Conservation (phyloP, 306 rosid genomes). For the Corylus avellana region DNA sequence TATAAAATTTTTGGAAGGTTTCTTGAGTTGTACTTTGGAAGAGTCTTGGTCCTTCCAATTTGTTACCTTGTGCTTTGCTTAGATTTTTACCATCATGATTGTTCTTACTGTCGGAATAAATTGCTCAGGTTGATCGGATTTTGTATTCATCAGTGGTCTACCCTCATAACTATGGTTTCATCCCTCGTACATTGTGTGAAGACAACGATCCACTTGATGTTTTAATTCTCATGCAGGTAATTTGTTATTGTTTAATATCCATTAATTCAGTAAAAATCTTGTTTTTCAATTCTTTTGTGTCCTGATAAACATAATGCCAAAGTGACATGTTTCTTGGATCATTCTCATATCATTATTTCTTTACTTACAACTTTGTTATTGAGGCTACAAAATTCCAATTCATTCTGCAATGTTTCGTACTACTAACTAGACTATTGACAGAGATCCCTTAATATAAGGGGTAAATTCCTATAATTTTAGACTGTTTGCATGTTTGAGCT, state of each 20-base stretch:
- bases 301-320: neutral
- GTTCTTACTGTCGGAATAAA: slow-evolving; percentile 30
- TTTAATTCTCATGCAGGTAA: slow-evolving; percentile 94
- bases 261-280: neutral
- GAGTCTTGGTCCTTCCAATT: slow-evolving; percentile 12
- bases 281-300: neutral
- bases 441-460: neutral
- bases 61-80: slow-evolving; percentile 12
- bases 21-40: neutral
- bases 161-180: slow-evolving; percentile 95
- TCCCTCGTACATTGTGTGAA: slow-evolving; percentile 92
- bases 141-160: slow-evolving; percentile 91
- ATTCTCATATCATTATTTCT: neutral
- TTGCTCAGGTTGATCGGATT: slow-evolving; percentile 80
- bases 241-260: slow-evolving; percentile 19
- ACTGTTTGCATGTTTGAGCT: slow-evolving; percentile 11
- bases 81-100: slow-evolving; percentile 8
- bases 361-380: neutral
- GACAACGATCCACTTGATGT: slow-evolving; percentile 96
- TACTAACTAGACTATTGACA: neutral
- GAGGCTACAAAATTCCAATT: neutral
- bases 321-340: neutral
- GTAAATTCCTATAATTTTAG: neutral
- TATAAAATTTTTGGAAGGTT: neutral
- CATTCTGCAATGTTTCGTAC: neutral